Conservation (phyloP, 1,284 basidiomycete species). For the Malassezia yamatoensis region DNA sequence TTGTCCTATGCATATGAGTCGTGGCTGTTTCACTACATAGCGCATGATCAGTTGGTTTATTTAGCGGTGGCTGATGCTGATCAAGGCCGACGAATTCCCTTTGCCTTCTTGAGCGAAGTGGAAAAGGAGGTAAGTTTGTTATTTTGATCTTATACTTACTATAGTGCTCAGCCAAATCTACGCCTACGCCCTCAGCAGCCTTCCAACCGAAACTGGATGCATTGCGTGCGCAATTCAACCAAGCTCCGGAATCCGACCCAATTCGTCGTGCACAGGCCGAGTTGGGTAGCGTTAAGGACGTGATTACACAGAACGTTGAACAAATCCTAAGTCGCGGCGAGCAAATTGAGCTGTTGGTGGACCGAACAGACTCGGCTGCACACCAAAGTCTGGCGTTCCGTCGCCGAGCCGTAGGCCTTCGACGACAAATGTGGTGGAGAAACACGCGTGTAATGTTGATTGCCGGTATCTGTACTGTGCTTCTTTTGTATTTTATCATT, state of each 20-base stretch:
- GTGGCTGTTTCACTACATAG: constrained; percentile 79
- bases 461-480: constrained; percentile 62
- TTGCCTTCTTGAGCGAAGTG: constrained; percentile 78
- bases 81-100: constrained; percentile 68
- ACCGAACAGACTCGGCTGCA: constrained; percentile 93
- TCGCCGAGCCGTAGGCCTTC: constrained; percentile 70
- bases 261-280: constrained; percentile 79
- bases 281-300: constrained; percentile 84
- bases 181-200: background rate
- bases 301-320: constrained; percentile 63
- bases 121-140: constrained; percentile 58
- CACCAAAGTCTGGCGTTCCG: constrained; percentile 92
- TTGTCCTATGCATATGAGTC: constrained; percentile 63
- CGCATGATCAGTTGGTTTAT: constrained; percentile 57
- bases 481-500: constrained; percentile 38
- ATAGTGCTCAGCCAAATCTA: background rate
- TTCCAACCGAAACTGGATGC: constrained; percentile 18
- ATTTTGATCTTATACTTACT: background rate
- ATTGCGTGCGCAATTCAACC: constrained; percentile 64
- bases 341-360: constrained; percentile 85
- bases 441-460: constrained; percentile 60
- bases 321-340: constrained; percentile 88
- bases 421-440: constrained; percentile 93
- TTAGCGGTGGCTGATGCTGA: constrained; percentile 82
- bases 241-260: constrained; percentile 79